These are phyloP conservation scores for Verticillium dahliae DNA, from an alignment of 2,329 filamentous ascomycete species.

Conservation along the genomic window DNA sequence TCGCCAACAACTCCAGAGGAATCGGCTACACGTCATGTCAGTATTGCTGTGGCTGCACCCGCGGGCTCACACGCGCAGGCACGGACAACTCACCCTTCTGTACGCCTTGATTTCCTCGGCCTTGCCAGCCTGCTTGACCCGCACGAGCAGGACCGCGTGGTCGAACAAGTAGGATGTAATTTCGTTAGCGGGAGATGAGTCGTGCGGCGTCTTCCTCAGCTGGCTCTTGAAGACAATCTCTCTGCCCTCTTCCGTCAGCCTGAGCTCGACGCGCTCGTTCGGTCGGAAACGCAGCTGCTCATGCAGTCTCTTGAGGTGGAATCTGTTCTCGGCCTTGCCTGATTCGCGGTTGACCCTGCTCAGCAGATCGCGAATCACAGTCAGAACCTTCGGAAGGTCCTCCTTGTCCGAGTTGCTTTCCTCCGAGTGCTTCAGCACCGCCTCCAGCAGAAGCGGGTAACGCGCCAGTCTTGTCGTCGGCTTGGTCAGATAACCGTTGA, in stretches of 20 bases:
- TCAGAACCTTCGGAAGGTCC: slow-evolving; percentile 85
- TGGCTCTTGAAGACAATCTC: slow-evolving; percentile 92
- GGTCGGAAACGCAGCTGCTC: slow-evolving; percentile 86
- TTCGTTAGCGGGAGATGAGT: slow-evolving; percentile 57
- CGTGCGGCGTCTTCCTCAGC: slow-evolving; percentile 86
- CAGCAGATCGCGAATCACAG: slow-evolving; percentile 79
- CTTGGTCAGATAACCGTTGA: slow-evolving; percentile 97
- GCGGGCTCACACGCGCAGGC: neutral
- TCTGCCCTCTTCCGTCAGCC: slow-evolving; percentile 86
- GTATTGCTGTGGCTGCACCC: neutral
- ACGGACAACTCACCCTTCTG: slow-evolving; percentile 48
- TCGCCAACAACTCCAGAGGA: slow-evolving; percentile 84
- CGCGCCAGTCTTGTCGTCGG: slow-evolving; percentile 90
- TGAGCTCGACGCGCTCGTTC: slow-evolving; percentile 87
- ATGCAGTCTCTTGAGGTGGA: slow-evolving; percentile 88
- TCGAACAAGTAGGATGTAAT: slow-evolving; percentile 96
- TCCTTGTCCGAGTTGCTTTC: slow-evolving; percentile 84
- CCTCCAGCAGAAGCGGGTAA: slow-evolving; percentile 87
- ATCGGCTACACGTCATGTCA: slow-evolving; percentile 57
- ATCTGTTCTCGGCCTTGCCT: slow-evolving; percentile 94
- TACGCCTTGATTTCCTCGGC: slow-evolving; percentile 93
- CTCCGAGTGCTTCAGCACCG: slow-evolving; percentile 85
- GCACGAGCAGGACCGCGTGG: slow-evolving; percentile 85
- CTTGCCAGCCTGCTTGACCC: slow-evolving; percentile 88
- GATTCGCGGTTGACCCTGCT: slow-evolving; percentile 89